Base-by-base conservation (phyloP, 1,284 basidiomycete species). In the Heterobasidion parviporum region DNA sequence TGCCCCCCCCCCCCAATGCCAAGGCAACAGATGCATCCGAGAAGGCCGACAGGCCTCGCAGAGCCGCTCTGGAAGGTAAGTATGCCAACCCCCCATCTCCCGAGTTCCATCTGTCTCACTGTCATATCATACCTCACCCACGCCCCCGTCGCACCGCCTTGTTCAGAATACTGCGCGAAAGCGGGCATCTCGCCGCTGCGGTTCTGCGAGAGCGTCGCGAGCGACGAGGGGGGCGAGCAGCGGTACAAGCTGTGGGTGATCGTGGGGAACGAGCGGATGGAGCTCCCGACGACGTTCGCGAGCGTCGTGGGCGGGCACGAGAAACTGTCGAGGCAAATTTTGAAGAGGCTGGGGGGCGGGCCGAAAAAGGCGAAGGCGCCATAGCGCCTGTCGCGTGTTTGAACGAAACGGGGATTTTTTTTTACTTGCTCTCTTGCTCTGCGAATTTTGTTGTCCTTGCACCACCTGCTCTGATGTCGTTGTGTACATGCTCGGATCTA, bases 221-320 rank as follows among this genome's bases (percentile, higher is more conserved):
- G 59, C 46, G 62, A 54, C 15, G 62, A 59, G n/a, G 48, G 54
- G 4, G 64, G 61, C 48, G 56, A 58, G 32, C 58, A 54, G 48
- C 63, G 59, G 49, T 70, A 68, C 59, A 70, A 68, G 43, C 72
- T 74, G 6, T 78, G 76, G 75, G 66, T 77, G 16, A 64, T 74
- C 48, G 64, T 78, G 48, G 76, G 71, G 8, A 67, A 65, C 55
- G 72, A 74, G 56, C 65, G 67, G 51, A 65, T 72, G 53, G 76
- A 78, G 61, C 65, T 77, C 8, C 72, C 70, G 35, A 64, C 62
- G 41, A 61, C 58, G 48, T 76, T 74, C 54, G 52, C 38, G 49
- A 68, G 61, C 26, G 60, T 67, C 38, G 66, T 67, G 38, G 69
- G 71, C 54, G 74, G 75, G 18, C 63, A 68, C 51, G 67, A 76